Evolutionary conservation across 2,329 filamentous ascomycete genomes (phyloP).

Genomic region (Nigrograna mackinnonii): DNA sequence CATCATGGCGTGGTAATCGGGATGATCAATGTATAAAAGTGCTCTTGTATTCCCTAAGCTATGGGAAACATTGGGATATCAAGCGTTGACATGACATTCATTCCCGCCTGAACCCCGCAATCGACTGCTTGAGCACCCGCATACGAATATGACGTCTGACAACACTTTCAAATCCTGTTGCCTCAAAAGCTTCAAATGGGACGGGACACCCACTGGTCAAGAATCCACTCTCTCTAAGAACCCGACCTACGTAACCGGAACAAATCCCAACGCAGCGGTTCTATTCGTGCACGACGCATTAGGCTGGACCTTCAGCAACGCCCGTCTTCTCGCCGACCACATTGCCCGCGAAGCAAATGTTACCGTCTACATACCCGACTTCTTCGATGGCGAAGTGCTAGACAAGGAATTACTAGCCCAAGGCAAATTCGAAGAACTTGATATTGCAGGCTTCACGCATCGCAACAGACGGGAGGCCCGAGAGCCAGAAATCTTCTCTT

Average conservation of each 20-base stretch:
- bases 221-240: slow-evolving; percentile 42
- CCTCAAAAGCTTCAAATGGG: slow-evolving; percentile 43
- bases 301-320: slow-evolving; percentile 52
- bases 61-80: no score
- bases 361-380: slow-evolving; percentile 51
- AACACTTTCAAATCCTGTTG: no score
- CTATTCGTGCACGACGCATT: slow-evolving; percentile 50
- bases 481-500: slow-evolving; percentile 41
- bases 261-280: slow-evolving; percentile 48
- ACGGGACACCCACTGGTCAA: slow-evolving; percentile 40
- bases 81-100: no score
- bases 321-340: slow-evolving; percentile 50
- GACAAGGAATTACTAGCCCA: slow-evolving; percentile 24
- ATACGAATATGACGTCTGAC: no score
- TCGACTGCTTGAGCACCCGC: no score
- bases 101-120: no score
- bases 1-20: no score
- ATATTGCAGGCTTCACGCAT: slow-evolving; percentile 42
- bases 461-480: slow-evolving; percentile 44
- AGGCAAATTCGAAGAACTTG: slow-evolving; percentile 35
- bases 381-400: slow-evolving; percentile 39
- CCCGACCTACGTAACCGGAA: slow-evolving; percentile 47
- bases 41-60: no score
- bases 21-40: no score
- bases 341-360: slow-evolving; percentile 51